These are phyloP conservation scores for Boletus reticulatus DNA, from an alignment of 768 basidiomycete genomes.

Conservation along the genomic window DNA sequence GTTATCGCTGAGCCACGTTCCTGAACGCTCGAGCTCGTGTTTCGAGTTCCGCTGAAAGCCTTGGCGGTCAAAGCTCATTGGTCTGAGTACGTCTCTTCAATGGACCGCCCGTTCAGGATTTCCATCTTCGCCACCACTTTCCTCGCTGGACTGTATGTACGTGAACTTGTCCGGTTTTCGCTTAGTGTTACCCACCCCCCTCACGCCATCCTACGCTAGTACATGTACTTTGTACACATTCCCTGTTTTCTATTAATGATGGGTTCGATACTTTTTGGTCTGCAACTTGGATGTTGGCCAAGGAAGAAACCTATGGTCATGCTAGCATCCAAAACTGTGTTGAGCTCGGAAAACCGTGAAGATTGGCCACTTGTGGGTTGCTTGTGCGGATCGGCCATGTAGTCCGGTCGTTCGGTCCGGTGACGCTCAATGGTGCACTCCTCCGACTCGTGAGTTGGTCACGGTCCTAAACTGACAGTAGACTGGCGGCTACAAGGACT, in stretches of 20 bases:
- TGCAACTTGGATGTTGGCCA: too few relatives aligned
- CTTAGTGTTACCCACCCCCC: constrained; percentile 18
- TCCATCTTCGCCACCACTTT: not conserved
- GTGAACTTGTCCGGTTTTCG: constrained; percentile 11
- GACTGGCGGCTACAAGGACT: too few relatives aligned
- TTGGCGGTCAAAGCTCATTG: constrained; percentile 2
- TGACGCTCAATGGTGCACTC: too few relatives aligned
- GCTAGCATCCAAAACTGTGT: not conserved
- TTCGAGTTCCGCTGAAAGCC: constrained; percentile 80
- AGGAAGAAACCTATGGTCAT: too few relatives aligned
- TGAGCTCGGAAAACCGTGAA: too few relatives aligned
- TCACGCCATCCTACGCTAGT: constrained; percentile 9
- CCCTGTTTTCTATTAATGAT: constrained; percentile 8
- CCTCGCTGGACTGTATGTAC: constrained; percentile 12
- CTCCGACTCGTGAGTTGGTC: too few relatives aligned
- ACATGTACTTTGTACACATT: constrained; percentile 18
- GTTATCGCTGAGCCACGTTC: constrained; percentile 75
- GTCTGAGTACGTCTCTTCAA: not conserved
- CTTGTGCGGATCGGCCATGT: too few relatives aligned
- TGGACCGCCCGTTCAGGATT: constrained; percentile 6
- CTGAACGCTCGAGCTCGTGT: constrained; percentile 66
- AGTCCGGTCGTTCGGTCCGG: too few relatives aligned
- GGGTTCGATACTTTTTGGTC: not conserved
- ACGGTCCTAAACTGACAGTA: too few relatives aligned
- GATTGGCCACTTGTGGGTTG: too few relatives aligned